Percentiles rank a stretch among this genome's conserved stretches.
These are phyloP conservation scores for Fusarium temperatum DNA, from an alignment of 2,329 filamentous ascomycete species.

Conservation along the genomic window DNA sequence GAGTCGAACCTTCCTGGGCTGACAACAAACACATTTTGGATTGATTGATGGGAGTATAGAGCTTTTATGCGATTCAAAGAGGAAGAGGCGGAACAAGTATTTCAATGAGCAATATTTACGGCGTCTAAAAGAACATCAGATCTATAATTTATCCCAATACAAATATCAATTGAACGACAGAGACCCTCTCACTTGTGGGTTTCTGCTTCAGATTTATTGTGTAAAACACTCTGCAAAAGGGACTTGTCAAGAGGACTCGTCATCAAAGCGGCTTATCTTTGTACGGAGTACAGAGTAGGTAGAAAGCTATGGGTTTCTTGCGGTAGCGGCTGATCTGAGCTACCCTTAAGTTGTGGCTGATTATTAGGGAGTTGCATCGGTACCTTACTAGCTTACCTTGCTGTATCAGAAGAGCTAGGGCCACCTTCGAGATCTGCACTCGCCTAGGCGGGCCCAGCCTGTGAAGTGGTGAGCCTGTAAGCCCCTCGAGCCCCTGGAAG, in stretches of 20 bases:
- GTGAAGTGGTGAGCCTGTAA: neutral
- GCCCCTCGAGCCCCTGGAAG: slow-evolving; percentile 41
- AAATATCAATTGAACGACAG: neutral
- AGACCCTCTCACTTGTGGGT: neutral
- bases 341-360: slow-evolving; percentile 5
- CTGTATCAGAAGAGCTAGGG: slow-evolving; percentile 32
- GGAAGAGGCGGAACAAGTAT: neutral
- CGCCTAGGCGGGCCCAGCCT: slow-evolving; percentile 6
- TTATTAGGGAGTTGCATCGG: slow-evolving; percentile 1
- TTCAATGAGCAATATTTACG: neutral
- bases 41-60: slow-evolving; percentile 44
- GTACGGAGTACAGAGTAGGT: neutral
- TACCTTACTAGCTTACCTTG: slow-evolving; percentile 9
- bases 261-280: slow-evolving; percentile 27
- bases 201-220: neutral
- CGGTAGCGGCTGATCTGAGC: neutral
- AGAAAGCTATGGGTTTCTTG: neutral
- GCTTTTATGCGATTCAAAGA: neutral
- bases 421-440: slow-evolving; percentile 38
- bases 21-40: slow-evolving; percentile 67
- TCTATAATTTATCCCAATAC: neutral
- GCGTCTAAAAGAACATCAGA: neutral
- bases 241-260: slow-evolving; percentile 19
- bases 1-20: slow-evolving; percentile 70
- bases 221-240: neutral